phyloP scores from a whole-genome alignment of 2,329 filamentous ascomycete genomes.

The Elsinoe necatrix region DNA sequence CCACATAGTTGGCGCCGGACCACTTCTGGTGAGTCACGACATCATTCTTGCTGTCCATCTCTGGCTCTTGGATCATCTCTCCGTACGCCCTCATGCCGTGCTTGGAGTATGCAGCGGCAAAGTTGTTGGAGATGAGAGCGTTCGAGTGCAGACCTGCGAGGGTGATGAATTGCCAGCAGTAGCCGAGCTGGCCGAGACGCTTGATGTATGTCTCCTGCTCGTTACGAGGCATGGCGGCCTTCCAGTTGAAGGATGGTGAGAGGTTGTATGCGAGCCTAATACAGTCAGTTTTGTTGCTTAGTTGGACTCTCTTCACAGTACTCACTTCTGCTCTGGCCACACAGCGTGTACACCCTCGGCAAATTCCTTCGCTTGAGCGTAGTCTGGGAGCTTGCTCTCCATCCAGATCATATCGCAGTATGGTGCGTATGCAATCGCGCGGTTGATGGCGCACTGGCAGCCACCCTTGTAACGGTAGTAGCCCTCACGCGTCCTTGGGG shows the following conservation, averaged over 20 bases:
- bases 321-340: slow-evolving; percentile 92
- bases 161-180: slow-evolving; percentile 99
- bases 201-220: slow-evolving; percentile 98
- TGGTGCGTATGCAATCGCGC: slow-evolving; percentile 82
- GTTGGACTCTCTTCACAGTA: slow-evolving; percentile 19
- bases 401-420: slow-evolving; percentile 78
- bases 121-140: slow-evolving; percentile 82
- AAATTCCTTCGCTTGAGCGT: slow-evolving; percentile 82
- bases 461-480: slow-evolving; percentile 91
- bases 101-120: slow-evolving; percentile 71
- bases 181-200: slow-evolving; percentile 76
- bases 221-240: slow-evolving; percentile 79
- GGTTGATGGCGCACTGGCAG: slow-evolving; percentile 82
- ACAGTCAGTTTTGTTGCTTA: slow-evolving; percentile 17
- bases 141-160: slow-evolving; percentile 93
- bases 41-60: slow-evolving; percentile 83
- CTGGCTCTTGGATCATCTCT: slow-evolving; percentile 94
- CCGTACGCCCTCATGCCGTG: slow-evolving; percentile 94
- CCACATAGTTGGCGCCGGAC: slow-evolving; percentile 89
- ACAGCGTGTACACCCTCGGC: slow-evolving; percentile 87
- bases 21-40: slow-evolving; percentile 99
- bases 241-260: slow-evolving; percentile 99
- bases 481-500: slow-evolving; percentile 85
- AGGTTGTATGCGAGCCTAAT: slow-evolving; percentile 89
- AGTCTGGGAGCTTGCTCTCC: slow-evolving; percentile 96